phyloP scores from a whole-genome alignment of 768 basidiomycete species.

The Mrakia blollopis region DNA sequence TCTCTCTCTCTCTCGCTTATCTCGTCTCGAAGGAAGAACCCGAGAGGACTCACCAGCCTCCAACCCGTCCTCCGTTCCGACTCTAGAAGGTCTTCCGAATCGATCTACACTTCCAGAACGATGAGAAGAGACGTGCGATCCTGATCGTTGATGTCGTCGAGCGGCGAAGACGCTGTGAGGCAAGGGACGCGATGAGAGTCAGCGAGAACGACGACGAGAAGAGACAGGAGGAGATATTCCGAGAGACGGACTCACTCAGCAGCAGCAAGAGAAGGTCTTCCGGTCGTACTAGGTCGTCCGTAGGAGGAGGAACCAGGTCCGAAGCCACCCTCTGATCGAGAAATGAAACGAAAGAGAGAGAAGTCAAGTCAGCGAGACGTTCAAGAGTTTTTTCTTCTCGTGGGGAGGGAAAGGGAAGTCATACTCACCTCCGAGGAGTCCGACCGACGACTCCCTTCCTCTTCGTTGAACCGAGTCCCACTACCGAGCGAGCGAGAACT shows the following conservation, averaged over 20 bases:
- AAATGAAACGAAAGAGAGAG: no score
- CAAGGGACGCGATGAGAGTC: not conserved
- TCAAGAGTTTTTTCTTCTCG: no score
- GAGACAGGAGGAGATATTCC: not conserved
- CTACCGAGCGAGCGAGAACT: not conserved
- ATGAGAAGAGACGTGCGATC: not conserved
- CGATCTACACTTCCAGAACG: slow-evolving; percentile 18
- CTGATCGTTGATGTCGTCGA: slow-evolving; percentile 9
- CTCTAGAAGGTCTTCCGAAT: not conserved
- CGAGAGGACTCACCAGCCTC: not conserved
- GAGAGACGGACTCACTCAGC: slow-evolving; percentile 3
- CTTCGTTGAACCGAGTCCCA: slow-evolving; percentile 10
- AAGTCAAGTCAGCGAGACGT: not conserved
- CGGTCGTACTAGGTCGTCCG: slow-evolving; percentile 13
- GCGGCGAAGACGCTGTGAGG: slow-evolving; percentile 1
- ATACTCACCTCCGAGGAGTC: not conserved
- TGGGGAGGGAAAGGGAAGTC: no score
- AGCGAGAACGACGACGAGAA: not conserved
- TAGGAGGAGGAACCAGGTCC: slow-evolving; percentile 11
- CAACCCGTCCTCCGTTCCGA: not conserved
- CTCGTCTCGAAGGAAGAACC: not conserved
- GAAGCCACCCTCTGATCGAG: not conserved
- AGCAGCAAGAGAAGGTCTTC: not conserved
- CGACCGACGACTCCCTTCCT: slow-evolving; percentile 14
- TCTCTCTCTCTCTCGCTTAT: not conserved